Conservation (phyloP, 1,284 basidiomycete genomes). For the Heterobasidion occidentale region DNA sequence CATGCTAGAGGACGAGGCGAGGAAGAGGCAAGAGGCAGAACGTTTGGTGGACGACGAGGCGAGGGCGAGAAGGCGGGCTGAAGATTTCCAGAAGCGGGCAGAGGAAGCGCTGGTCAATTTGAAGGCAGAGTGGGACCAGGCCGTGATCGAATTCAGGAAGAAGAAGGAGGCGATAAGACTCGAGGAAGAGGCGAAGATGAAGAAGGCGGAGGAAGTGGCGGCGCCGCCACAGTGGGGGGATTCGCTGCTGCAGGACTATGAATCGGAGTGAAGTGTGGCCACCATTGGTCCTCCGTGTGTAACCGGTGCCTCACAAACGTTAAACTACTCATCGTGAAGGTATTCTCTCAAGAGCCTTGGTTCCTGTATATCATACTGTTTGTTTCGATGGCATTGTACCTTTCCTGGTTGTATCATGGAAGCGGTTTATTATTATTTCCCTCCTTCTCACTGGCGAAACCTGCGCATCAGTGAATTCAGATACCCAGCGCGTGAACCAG, state of each 20-base stretch:
- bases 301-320: neutral
- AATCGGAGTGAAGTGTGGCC: no score
- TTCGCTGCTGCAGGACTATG: no score
- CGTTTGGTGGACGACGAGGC: slow-evolving; percentile 8
- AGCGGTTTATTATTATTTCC: no score
- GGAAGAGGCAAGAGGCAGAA: slow-evolving; percentile 11
- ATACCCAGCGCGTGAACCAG: no score
- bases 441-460: no score
- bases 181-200: no score
- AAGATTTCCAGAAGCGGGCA: neutral
- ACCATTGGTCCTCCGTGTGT: no score
- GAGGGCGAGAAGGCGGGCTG: slow-evolving; percentile 2
- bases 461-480: no score
- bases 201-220: no score
- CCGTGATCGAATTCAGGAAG: neutral
- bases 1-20: slow-evolving; percentile 49
- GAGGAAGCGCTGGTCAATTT: neutral
- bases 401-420: no score
- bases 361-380: neutral
- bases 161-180: no score
- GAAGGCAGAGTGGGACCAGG: slow-evolving; percentile 1
- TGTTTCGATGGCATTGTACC: neutral
- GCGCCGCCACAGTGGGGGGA: no score
- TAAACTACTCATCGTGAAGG: neutral
- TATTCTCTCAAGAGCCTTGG: neutral